phyloP scores from a whole-genome alignment of 345 rosid genomes.

The Populus deltoides region DNA sequence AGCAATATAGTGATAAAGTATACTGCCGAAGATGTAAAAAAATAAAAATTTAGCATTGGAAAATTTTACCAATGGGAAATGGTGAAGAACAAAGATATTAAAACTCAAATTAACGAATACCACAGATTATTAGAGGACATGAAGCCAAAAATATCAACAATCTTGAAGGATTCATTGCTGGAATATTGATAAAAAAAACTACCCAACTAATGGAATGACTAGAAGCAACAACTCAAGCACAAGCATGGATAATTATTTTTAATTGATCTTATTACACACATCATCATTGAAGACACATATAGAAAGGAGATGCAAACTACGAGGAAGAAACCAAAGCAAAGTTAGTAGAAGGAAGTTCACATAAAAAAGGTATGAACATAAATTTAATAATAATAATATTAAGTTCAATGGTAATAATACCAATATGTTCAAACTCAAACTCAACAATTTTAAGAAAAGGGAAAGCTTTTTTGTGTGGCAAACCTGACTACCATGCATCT shows the following conservation, averaged over 20 bases:
- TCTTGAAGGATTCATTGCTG: background rate
- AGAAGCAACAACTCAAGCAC: background rate
- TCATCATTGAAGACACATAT: background rate
- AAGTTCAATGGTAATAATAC: background rate
- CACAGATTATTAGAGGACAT: background rate
- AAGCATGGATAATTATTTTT: background rate
- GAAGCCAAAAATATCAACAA: background rate
- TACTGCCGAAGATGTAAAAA: accelerated
- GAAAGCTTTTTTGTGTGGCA: background rate
- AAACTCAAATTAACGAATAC: background rate
- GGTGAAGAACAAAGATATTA: background rate
- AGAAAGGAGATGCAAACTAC: background rate
- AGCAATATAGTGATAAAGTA: background rate
- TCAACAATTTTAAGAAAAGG: background rate
- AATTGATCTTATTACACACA: background rate
- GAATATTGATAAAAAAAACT: background rate
- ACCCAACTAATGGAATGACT: background rate
- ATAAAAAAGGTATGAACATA: background rate
- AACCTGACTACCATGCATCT: background rate
- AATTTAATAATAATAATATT: background rate
- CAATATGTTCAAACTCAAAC: background rate
- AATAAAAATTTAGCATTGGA: background rate
- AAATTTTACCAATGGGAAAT: too few species aligned
- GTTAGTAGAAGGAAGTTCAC: background rate
- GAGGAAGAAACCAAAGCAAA: background rate